Conservation (phyloP, 805 yeast genomes). For the Candida taoyuanica region DNA sequence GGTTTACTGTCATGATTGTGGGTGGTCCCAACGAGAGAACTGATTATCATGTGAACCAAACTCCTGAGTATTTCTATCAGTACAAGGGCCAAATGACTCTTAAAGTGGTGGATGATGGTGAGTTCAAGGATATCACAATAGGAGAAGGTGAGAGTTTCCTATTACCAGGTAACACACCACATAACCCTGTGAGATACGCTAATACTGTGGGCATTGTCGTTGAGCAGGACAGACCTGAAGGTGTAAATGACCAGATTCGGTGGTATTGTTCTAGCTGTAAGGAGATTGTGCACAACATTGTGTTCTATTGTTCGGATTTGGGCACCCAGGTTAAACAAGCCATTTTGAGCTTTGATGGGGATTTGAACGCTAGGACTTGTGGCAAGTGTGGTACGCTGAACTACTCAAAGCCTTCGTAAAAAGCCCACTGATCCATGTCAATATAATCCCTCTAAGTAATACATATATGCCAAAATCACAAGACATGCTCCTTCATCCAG, state of each 20-base stretch:
- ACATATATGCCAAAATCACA: too few species aligned
- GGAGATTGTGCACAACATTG: conserved; percentile 59
- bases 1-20: conserved; percentile 90
- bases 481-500: conserved; percentile 43
- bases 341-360: conserved; percentile 63
- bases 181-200: conserved; percentile 82
- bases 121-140: conserved; percentile 69
- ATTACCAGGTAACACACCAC: conserved; percentile 82
- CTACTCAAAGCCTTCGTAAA: conserved; percentile 54
- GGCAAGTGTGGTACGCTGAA: conserved; percentile 67
- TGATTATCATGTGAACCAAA: conserved; percentile 88
- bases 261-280: conserved; percentile 83
- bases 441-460: too few species aligned
- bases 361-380: conserved; percentile 65
- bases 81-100: conserved; percentile 82
- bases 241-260: conserved; percentile 64
- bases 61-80: conserved; percentile 92
- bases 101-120: conserved; percentile 75
- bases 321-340: conserved; percentile 90
- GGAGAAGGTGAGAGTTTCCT: conserved; percentile 86
- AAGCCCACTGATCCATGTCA: background rate
- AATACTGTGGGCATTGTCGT: conserved; percentile 87
- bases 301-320: conserved; percentile 72
- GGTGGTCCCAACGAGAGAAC: conserved; percentile 96
- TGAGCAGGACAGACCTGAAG: conserved; percentile 85